phyloP scores from a whole-genome alignment of 345 rosid genomes.

The Geranium rotundifolium region DNA sequence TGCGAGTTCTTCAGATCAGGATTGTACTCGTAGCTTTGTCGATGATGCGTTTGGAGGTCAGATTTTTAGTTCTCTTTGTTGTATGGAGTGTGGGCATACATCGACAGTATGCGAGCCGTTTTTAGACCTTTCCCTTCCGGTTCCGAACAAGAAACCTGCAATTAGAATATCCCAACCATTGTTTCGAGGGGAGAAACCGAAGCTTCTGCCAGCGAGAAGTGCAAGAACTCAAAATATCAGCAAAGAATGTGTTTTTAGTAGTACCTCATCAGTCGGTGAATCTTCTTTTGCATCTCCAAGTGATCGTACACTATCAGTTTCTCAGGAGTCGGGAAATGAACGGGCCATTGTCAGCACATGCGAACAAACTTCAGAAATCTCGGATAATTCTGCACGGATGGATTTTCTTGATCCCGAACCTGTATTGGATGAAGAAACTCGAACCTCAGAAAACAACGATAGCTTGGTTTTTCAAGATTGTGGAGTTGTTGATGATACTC shows the following conservation, averaged over 20 bases:
- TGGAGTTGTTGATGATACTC: constrained; percentile 7
- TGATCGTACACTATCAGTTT: constrained; percentile 17
- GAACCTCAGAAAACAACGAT: constrained; percentile 24
- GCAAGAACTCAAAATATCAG: constrained; percentile 34
- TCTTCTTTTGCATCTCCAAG: constrained; percentile 15
- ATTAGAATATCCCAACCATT: constrained; percentile 38
- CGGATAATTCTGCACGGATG: constrained; percentile 31
- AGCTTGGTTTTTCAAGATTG: constrained; percentile 17
- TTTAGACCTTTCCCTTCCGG: constrained; percentile 85
- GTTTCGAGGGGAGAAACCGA: constrained; percentile 58
- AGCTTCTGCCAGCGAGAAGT: constrained; percentile 52
- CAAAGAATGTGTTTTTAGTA: constrained; percentile 30
- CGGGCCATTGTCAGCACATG: constrained; percentile 23
- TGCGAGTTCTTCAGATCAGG: constrained; percentile 22
- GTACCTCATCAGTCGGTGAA: not conserved
- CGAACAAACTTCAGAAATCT: constrained; percentile 15
- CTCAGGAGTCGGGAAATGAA: constrained; percentile 18
- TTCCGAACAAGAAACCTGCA: constrained; percentile 73
- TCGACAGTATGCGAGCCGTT: constrained; percentile 86
- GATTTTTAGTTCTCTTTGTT: constrained; percentile 74
- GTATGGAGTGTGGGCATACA: constrained; percentile 75
- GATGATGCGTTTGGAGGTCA: constrained; percentile 79
- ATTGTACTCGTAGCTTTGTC: constrained; percentile 52
- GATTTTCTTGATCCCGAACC: constrained; percentile 36
- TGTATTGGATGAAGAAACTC: constrained; percentile 25